Base-by-base conservation (phyloP, 2,329 filamentous ascomycete genomes). In the Penicillium paneum region DNA sequence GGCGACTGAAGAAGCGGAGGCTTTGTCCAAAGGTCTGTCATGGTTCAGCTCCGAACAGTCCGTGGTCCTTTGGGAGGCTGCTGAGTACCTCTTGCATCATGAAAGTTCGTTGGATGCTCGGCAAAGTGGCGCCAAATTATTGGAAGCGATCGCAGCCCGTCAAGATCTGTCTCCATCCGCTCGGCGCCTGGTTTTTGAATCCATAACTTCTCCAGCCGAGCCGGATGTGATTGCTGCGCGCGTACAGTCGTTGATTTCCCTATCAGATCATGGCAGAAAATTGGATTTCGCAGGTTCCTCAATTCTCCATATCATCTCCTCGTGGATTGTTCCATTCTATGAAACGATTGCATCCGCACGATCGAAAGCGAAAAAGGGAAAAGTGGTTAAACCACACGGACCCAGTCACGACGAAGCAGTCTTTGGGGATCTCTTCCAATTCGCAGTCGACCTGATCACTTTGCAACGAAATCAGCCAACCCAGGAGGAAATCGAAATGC, bases 191-290 rank as follows among this genome's bases (percentile, higher is more conserved):
- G 26, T 76, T 21, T 75, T 74, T 47, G 67, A 71, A 49, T 68
- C 66, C 4, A 72, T 76, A 53, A 67, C 70, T 6, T 60, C 59
- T 11, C 62, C 69, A 8, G 68, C 70, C 2, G 65, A 68, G 15
- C 59, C 68, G 13, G 74, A 76, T 49, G 66, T 73, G 35, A 68
- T 76, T 44, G 68, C 73, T 17, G 61, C 70, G 12, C 71, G 71
- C 4, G 67, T 76, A 13, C 71, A 74, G 43, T 67, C 74, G 1
- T 66, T 76, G 52, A 71, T 75, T 31, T 64, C 66, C 6, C 61
- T 76, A 36, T 73, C 74, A n/a, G 74, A 76, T 46, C 73, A 76
- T 64, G 74, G 73, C 42, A 69, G 73, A 42, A 76, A 75, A 53
- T 54, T 76, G 39, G 74, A 76, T 31, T 76, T 74, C 58, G 65